These are phyloP conservation scores for Pleurotus sapidus DNA, from an alignment of 768 basidiomycete species.

Conservation along the genomic window DNA sequence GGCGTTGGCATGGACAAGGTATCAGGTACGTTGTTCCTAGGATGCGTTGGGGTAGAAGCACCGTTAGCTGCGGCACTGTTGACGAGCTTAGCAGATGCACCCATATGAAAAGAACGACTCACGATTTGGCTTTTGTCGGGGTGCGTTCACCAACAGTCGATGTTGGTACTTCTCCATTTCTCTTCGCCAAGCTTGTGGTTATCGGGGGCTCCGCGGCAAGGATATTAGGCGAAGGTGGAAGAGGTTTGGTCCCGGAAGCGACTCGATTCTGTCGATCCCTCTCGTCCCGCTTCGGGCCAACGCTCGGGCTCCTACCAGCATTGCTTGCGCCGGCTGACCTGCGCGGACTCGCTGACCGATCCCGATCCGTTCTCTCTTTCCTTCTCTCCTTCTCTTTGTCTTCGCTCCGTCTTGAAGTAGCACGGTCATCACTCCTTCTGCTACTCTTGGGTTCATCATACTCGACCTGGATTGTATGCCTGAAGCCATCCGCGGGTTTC, in stretches of 20 bases:
- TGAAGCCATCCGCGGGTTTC: slow-evolving; percentile 36
- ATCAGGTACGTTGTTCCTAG: slow-evolving; percentile 24
- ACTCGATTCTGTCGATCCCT: neutral
- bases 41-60: slow-evolving; percentile 22
- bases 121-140: neutral
- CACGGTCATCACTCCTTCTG: slow-evolving; percentile 13
- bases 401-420: slow-evolving; percentile 21
- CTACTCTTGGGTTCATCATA: slow-evolving; percentile 60
- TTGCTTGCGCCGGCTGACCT: neutral
- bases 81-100: neutral
- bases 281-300: neutral
- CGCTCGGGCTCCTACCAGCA: neutral
- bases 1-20: slow-evolving; percentile 22
- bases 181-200: neutral
- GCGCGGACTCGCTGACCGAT: slow-evolving; percentile 1
- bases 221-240: neutral
- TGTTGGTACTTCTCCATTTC: neutral
- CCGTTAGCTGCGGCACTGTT: neutral
- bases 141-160: neutral
- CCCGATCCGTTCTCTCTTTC: neutral
- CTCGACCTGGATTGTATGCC: slow-evolving; percentile 97
- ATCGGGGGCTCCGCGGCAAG: neutral
- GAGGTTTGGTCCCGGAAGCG: neutral
- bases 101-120: too few species aligned
- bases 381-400: slow-evolving; percentile 27